These are phyloP conservation scores for Boletellus deceptivus DNA, from an alignment of 1,284 basidiomycete genomes.

Conservation along the genomic window DNA sequence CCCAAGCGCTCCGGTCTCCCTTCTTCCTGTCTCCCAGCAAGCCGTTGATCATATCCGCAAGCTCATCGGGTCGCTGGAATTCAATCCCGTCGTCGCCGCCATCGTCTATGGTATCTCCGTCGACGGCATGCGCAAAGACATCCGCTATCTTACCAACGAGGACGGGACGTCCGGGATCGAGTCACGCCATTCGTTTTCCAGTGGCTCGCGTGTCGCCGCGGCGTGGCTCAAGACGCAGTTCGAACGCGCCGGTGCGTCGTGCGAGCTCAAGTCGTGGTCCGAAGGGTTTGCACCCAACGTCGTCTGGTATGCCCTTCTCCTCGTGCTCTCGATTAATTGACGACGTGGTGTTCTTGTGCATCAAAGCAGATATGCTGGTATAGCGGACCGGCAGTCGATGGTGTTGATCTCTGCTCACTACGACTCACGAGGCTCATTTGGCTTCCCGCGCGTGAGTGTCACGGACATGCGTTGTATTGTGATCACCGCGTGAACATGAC, in stretches of 20 bases:
- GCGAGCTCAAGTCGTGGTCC: constrained; percentile 64
- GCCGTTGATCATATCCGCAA: constrained; percentile 49
- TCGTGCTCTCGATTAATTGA: background rate
- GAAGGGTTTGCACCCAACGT: constrained; percentile 80
- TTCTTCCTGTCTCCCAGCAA: constrained; percentile 51
- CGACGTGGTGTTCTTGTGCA: background rate
- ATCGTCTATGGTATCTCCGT: constrained; percentile 64
- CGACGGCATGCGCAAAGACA: constrained; percentile 62
- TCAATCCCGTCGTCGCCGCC: constrained; percentile 58
- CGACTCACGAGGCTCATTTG: constrained; percentile 85
- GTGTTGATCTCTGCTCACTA: constrained; percentile 81
- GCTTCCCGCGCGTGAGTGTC: constrained; percentile 36
- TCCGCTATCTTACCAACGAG: constrained; percentile 83
- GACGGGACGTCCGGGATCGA: constrained; percentile 61
- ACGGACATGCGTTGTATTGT: background rate
- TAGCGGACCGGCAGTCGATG: constrained; percentile 45
- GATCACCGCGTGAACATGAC: background rate
- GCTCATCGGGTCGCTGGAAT: constrained; percentile 50
- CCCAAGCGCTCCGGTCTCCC: constrained; percentile 44
- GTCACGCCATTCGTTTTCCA: constrained; percentile 76
- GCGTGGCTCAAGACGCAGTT: constrained; percentile 72
- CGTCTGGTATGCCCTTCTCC: constrained; percentile 55
- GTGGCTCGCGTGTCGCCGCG: constrained; percentile 67
- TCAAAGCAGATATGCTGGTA: constrained; percentile 53
- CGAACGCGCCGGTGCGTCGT: constrained; percentile 71